phyloP scores from a whole-genome alignment of 139 green algal species.

The Mesotaenium endlicherianum region DNA sequence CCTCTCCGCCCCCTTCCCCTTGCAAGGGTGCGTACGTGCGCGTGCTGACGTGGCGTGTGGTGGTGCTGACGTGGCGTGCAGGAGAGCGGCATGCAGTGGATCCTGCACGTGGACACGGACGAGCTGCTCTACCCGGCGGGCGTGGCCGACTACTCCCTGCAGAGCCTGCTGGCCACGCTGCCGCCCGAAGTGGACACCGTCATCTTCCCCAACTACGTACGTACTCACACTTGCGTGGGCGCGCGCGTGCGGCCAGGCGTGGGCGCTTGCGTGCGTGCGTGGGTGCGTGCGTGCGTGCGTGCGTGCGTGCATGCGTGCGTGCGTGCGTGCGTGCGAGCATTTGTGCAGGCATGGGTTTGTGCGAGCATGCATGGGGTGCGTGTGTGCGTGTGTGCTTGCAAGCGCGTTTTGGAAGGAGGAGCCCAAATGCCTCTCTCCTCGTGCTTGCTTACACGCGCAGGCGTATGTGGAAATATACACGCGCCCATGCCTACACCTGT shows the following conservation, averaged over 20 bases:
- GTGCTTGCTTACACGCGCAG: too few relatives aligned
- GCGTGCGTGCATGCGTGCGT: background rate
- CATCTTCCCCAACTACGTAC: constrained; percentile 80
- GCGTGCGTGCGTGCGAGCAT: background rate
- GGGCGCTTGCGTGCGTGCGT: background rate
- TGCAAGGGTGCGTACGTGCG: too few relatives aligned
- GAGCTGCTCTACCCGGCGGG: constrained; percentile 77
- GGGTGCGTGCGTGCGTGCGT: background rate
- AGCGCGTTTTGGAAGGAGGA: too few relatives aligned
- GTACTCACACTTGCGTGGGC: too few relatives aligned
- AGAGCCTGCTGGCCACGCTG: constrained; percentile 47
- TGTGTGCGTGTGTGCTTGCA: background rate
- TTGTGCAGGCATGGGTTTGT: background rate
- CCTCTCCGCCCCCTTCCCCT: too few relatives aligned
- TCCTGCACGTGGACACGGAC: constrained; percentile 82
- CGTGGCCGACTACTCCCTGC: constrained; percentile 61
- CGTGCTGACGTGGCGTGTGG: background rate
- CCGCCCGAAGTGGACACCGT: constrained; percentile 66
- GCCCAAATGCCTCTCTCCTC: too few relatives aligned
- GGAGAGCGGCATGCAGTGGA: constrained; percentile 66
- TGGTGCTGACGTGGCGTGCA: background rate
- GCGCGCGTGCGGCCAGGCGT: too few relatives aligned
- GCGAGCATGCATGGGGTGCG: too few relatives aligned
- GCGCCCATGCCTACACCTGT: too few relatives aligned
- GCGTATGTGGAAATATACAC: too few relatives aligned